Evolutionary conservation across 2,329 filamentous ascomycete species (phyloP), one percentile per base, ranked within the genome.

Genomic region (Botryosphaeria agaves): DNA sequence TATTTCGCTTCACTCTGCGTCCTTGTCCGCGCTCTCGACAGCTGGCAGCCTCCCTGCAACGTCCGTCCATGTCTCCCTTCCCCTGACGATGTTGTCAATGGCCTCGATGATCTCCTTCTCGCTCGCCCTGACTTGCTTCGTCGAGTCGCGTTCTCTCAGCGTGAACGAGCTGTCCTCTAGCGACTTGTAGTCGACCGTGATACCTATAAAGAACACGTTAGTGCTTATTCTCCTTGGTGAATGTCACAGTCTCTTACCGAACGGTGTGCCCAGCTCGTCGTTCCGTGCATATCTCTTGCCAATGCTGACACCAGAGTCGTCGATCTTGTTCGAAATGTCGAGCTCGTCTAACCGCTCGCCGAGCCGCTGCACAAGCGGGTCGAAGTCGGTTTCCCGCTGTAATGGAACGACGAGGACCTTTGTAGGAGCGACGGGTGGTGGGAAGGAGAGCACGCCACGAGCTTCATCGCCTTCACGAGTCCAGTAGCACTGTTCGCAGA

Each of bases 401-500:
- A 95, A 68, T 20, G 87, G 87, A 15, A 92, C 82, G 35, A 98
- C 73, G 33, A 95, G 70, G 30, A 94, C 84, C 64, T 94, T 94
- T 40, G 82, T 93, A 2, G 89, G 89, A n/a, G 89, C 84, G 31
- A 94, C 69, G 0, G 71, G 65, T 4, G 75, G 69, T 48, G 76
- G 71, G 62, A 84, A 82, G 5, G 75, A 81, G 36, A 84, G 63
- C 29, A 87, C 83, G 56, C 79, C 78, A 51, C 85, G 80, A 32
- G 83, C 76, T 53, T 89, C 84, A 41, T 87, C 80, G 38, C 70
- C 75, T 41, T 74, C 76, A 39, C 89, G 79, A 32, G 76, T 82
- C 87, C 89, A 98, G 69, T 85, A 98, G 52, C 71, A 75, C 59
- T 98, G 89, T 62, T 98, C 89, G 49, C 92, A 79, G 46, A 98